Evolutionary conservation across 1,284 basidiomycete genomes (phyloP), one percentile per base, ranked within the genome.

Genomic region (Trichosporon sp.): DNA sequence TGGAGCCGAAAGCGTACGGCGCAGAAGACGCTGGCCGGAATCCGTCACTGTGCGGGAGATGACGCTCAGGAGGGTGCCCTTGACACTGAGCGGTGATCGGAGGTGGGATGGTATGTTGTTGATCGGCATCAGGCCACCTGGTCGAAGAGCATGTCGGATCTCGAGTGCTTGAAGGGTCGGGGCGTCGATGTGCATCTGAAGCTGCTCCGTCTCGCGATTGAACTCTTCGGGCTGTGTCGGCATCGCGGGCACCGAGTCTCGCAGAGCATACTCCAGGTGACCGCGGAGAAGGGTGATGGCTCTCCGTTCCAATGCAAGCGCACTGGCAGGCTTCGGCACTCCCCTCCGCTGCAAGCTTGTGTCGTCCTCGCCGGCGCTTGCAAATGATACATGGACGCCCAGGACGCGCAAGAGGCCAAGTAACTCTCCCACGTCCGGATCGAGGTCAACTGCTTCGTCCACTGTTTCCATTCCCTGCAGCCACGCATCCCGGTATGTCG

Each of bases 161-260:
- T 98, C 94, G 26, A 97, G 88, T 7, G 92, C 91, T 77, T 91
- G 91, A 77, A 96, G 90, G 1, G 95, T 96, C 79, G 95, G 91
- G 1, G 92, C 89, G 80, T 96, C 94, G 72, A 96, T 94, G 77
- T 93, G 91, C 92, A 96, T 94, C 37, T 89, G 87, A 31, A 86
- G 83, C n/a, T 85, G 81, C 1, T 80, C 77, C 8, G 82, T 85
- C 79, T 94, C 91, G 70, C 87, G 88, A 66, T 85, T 87, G 0
- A 92, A 92, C 14, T 84, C 80, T 37, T 86, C 84, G 1, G 73
- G 68, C 4, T 80, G 67, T 31, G 70, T 69, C 5, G 80, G 78
- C 19, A 93, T 86, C 14, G 78, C 77, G 3, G 93, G 92, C 90
- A 92, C 93, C 75, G 90, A 87, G 67, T 94, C 93, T 76, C 94